Conservation (phyloP, 1,284 basidiomycete genomes). For the Bjerkandera adusta region DNA sequence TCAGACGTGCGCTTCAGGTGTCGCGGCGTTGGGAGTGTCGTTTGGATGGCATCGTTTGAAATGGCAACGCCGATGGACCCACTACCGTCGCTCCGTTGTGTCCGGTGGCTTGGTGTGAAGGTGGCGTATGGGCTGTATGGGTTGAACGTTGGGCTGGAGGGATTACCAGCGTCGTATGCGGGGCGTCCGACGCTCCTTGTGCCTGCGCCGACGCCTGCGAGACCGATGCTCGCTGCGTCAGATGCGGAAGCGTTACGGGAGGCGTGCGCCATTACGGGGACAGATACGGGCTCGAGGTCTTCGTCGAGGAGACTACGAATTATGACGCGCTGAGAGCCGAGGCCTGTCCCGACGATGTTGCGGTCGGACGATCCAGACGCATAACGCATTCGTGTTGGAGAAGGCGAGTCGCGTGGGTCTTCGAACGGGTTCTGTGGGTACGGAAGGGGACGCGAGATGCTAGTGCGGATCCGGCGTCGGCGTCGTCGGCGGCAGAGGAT, state of each 20-base stretch:
- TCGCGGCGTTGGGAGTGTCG: constrained; percentile 13
- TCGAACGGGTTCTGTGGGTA: constrained; percentile 29
- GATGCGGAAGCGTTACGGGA: constrained; percentile 2
- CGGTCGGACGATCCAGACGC: constrained; percentile 11
- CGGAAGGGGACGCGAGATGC: constrained; percentile 35
- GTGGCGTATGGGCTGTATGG: constrained; percentile 17
- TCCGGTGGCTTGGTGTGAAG: constrained; percentile 11
- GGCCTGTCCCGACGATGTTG: constrained; percentile 19
- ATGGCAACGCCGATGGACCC: constrained; percentile 20
- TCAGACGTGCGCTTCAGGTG: constrained; percentile 17
- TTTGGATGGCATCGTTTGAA: constrained; percentile 22
- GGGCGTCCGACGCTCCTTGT: constrained; percentile 11
- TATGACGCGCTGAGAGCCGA: constrained; percentile 16
- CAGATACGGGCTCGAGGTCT: constrained; percentile 9
- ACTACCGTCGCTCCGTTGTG: constrained; percentile 17
- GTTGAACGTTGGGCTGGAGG: constrained; percentile 19
- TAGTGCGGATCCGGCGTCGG: constrained; percentile 32
- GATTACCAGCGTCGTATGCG: constrained; percentile 8
- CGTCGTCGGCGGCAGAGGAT: constrained; percentile 40
- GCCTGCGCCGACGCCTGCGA: constrained; percentile 22
- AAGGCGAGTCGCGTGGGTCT: constrained; percentile 22
- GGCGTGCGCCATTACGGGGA: not conserved
- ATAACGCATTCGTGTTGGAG: constrained; percentile 18
- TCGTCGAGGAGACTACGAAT: constrained; percentile 22
- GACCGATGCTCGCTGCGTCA: constrained; percentile 7